Conservation (phyloP, 495 filamentous ascomycete species). For the Trichoderma gamsii region DNA sequence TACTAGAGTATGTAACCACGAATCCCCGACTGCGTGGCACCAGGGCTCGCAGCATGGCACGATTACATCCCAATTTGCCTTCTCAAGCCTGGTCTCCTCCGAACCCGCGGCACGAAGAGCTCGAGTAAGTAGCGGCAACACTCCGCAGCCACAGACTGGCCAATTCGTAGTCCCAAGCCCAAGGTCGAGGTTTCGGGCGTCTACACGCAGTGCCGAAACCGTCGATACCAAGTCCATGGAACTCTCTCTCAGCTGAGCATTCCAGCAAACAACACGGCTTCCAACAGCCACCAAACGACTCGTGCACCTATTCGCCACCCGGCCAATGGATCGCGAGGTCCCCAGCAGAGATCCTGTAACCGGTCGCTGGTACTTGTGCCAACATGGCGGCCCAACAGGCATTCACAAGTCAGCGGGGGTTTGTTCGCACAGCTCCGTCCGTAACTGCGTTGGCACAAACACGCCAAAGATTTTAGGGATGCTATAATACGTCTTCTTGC, state of each 20-base stretch:
- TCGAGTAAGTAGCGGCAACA: not conserved
- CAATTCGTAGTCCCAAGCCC: not conserved
- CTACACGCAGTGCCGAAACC: not conserved
- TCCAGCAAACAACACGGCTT: not conserved
- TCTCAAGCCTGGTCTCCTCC: not conserved
- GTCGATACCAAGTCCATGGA: constrained; percentile 12
- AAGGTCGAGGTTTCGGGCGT: constrained; percentile 1
- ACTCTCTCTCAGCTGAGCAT: not conserved
- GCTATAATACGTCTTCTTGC: not conserved
- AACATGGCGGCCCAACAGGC: not conserved
- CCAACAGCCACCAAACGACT: not conserved
- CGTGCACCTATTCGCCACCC: not conserved
- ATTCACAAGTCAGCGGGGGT: not conserved
- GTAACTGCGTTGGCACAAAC: not conserved
- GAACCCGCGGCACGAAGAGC: not conserved
- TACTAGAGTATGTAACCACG: too few species aligned
- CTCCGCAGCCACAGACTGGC: not conserved
- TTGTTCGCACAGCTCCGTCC: not conserved
- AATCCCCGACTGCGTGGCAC: too few species aligned
- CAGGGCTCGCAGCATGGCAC: too few species aligned
- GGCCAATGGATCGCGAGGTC: not conserved
- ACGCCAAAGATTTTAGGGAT: too few species aligned
- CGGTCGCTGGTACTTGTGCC: not conserved
- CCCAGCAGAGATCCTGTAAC: not conserved
- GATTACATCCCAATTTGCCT: too few species aligned